Base-by-base conservation (phyloP, 1,284 basidiomycete species). In the Ganoderma multipileum region DNA sequence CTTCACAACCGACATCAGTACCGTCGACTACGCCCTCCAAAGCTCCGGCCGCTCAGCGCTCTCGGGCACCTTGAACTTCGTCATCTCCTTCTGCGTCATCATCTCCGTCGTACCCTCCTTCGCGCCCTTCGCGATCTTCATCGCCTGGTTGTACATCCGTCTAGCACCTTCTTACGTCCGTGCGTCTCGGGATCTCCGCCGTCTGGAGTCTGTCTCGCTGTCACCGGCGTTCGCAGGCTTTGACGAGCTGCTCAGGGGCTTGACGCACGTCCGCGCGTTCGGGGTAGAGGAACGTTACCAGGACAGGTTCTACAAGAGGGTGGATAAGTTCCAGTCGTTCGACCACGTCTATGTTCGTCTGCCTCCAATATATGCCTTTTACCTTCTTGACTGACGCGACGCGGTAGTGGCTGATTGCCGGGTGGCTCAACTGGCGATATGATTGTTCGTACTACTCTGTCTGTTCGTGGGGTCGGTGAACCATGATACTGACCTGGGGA, bases 231-330 rank as follows among this genome's bases (percentile, higher is more conserved):
- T 92, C 75, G 86, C 91, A 20, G 92, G 92, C 0, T 95, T 93
- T 75, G 91, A 92, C 70, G 94, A 96, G 76, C 82, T 95, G 16
- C 83, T 96, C 47, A 86, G 85, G 50, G 95, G 95, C 4, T 86
- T 95, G 50, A 82, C 90, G 38, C 90, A 94, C 73, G 89, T 96
- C 26, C 87, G 94, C 33, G 95, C 94, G 0, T 96, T 95, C 78
- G 91, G 89, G 2, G 93, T 92, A 83, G 94, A 95, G 75, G 81
- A 83, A 38, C 81, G 90, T 68, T 95, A 95, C 79, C 92, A 95
- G 74, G 84, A 91, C 70, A 73, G 81, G 20, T 92, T 95, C 75
- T 94, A 93, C 79, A 77, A 82, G 64, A 85, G 92, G 80, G 91
- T 96, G 36, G 94, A 96, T 77, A 90, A 83, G 72, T 91, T 91